Percentiles rank a stretch among this genome's conserved stretches.
phyloP scores from a whole-genome alignment of 1,284 basidiomycete genomes.

The Laetiporus sulphureus region DNA sequence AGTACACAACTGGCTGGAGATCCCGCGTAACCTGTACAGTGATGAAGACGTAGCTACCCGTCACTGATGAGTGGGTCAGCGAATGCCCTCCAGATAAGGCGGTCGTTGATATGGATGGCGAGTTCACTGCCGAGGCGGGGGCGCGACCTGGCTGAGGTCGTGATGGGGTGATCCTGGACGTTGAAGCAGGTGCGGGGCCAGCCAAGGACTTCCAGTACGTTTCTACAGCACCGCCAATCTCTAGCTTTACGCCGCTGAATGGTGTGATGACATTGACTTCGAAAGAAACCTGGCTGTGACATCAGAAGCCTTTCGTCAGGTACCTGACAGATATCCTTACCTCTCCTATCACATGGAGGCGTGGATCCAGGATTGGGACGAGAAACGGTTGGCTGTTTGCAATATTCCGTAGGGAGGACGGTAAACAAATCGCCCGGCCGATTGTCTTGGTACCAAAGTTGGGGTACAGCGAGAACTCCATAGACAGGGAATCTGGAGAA shows the following conservation, averaged over 20 bases:
- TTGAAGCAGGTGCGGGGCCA: constrained; percentile 30
- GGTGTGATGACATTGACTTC: constrained; percentile 86
- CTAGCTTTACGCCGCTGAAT: constrained; percentile 91
- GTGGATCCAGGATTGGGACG: constrained; percentile 87
- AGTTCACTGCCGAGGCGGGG: constrained; percentile 53
- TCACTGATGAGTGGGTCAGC: constrained; percentile 80
- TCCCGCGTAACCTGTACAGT: constrained; percentile 92
- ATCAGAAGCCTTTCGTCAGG: constrained; percentile 9
- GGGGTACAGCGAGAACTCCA: constrained; percentile 96
- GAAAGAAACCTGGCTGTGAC: constrained; percentile 65
- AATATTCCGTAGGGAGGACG: constrained; percentile 63
- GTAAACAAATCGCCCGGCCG: constrained; percentile 85
- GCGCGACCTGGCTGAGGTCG: constrained; percentile 25
- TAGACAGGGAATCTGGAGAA: constrained; percentile 64
- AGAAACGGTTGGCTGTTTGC: constrained; percentile 54
- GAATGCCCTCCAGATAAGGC: constrained; percentile 41
- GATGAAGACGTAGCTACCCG: constrained; percentile 82
- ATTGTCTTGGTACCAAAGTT: constrained; percentile 99
- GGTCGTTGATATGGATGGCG: constrained; percentile 52
- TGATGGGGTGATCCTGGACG: constrained; percentile 19
- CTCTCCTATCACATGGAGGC: constrained; percentile 93
- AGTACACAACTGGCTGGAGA: constrained; percentile 78
- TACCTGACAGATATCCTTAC: constrained; percentile 30
- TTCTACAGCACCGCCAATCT: constrained; percentile 91
- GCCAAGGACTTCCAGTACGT: constrained; percentile 96